These are phyloP conservation scores for Coniochaeta sp. DNA, from an alignment of 2,329 filamentous ascomycete genomes.

Conservation along the genomic window DNA sequence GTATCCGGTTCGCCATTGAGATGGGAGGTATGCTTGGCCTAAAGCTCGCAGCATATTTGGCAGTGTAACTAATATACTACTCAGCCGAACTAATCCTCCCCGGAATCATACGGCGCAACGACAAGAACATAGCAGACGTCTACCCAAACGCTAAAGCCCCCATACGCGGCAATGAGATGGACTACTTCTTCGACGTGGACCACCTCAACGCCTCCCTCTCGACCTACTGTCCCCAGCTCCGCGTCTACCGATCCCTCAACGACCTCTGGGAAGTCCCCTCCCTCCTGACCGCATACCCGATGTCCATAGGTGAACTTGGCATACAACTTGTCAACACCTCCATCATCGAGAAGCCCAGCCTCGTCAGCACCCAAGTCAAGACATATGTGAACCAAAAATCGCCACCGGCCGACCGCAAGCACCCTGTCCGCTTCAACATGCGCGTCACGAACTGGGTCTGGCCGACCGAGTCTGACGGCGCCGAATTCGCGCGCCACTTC, in stretches of 20 bases:
- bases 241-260: slow-evolving; percentile 23
- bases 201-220: slow-evolving; percentile 21
- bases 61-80: not conserved
- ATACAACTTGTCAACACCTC: slow-evolving; percentile 13
- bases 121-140: slow-evolving; percentile 18
- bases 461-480: slow-evolving; percentile 21
- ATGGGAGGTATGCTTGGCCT: slow-evolving; percentile 29
- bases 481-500: slow-evolving; percentile 23
- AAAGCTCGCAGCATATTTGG: not conserved
- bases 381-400: slow-evolving; percentile 16
- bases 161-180: slow-evolving; percentile 18
- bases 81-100: slow-evolving; percentile 29
- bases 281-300: slow-evolving; percentile 13
- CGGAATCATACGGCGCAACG: slow-evolving; percentile 22
- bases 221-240: slow-evolving; percentile 27
- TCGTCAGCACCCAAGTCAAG: slow-evolving; percentile 15
- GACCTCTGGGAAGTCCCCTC: slow-evolving; percentile 24
- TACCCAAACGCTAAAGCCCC: slow-evolving; percentile 17
- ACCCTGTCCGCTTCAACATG: slow-evolving; percentile 25
- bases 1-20: slow-evolving; percentile 37
- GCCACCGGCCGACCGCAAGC: slow-evolving; percentile 17
- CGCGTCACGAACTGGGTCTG: slow-evolving; percentile 19
- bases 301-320: slow-evolving; percentile 15
- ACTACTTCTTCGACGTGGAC: slow-evolving; percentile 25
- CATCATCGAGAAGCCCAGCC: slow-evolving; percentile 15